phyloP scores from a whole-genome alignment of 495 filamentous ascomycete genomes.

The Extremus antarcticus region DNA sequence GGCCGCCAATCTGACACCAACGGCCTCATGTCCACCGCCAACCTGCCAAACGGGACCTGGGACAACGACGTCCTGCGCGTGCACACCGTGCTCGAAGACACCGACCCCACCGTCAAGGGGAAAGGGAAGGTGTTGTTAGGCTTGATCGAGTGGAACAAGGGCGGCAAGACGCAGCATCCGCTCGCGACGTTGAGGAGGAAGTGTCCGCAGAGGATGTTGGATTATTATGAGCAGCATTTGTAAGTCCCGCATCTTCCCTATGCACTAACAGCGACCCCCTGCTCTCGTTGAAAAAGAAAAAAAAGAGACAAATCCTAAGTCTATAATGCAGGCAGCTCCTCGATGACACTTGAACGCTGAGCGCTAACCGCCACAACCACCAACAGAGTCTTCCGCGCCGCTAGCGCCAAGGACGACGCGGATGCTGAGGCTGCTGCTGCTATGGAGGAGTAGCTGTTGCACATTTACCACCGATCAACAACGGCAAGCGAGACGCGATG shows the following conservation, averaged over 20 bases:
- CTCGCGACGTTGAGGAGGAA: conserved; percentile 27
- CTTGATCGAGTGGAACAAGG: conserved; percentile 45
- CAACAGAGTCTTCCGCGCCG: neutral
- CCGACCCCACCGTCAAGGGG: conserved; percentile 20
- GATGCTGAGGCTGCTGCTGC: neutral
- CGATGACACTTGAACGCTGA: neutral
- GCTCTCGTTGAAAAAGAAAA: no score
- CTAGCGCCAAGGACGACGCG: neutral
- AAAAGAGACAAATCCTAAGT: no score
- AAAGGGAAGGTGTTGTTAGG: conserved; percentile 30
- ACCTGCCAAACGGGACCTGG: conserved; percentile 45
- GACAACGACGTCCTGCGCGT: conserved; percentile 44
- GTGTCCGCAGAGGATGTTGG: conserved; percentile 35
- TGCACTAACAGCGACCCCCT: neutral
- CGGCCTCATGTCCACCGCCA: conserved; percentile 5
- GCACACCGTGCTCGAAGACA: conserved; percentile 43
- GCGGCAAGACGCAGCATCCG: conserved; percentile 29
- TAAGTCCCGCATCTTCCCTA: conserved; percentile 15
- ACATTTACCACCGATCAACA: no score
- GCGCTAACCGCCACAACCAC: neutral
- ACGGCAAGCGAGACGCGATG: no score
- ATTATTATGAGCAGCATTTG: conserved; percentile 34
- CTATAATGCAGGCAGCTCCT: neutral
- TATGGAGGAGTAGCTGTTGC: neutral
- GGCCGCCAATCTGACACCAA: conserved; percentile 8